Percentiles rank a stretch among this genome's conserved stretches.
phyloP scores from a whole-genome alignment of 164 flowering plant genomes.

The Buxus sempervirens region DNA sequence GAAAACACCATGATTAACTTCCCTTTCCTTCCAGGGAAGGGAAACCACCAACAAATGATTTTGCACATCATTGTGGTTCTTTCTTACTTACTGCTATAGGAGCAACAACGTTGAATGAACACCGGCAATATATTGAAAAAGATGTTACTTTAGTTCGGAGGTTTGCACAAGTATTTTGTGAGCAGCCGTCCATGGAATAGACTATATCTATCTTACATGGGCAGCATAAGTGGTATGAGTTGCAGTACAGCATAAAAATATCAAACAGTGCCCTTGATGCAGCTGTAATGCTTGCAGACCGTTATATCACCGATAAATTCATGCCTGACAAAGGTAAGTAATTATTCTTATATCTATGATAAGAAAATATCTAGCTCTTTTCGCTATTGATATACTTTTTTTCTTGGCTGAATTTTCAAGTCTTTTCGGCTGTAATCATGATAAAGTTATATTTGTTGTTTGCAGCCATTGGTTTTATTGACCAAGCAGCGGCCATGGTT shows the following conservation, averaged over 20 bases:
- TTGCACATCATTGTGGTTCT: no score
- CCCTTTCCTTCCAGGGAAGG: no score
- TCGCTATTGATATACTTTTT: not conserved
- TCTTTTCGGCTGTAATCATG: not conserved
- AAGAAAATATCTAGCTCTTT: not conserved
- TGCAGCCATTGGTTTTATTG: conserved; percentile 95
- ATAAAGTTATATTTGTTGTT: not conserved
- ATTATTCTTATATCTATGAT: not conserved
- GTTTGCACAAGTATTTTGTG: conserved; percentile 91
- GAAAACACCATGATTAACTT: no score
- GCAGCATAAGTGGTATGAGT: conserved; percentile 82
- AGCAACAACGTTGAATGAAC: conserved; percentile 88
- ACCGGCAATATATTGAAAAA: conserved; percentile 90
- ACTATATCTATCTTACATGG: conserved; percentile 94
- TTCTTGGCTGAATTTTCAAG: not conserved
- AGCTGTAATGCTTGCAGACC: conserved; percentile 85
- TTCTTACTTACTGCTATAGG: no score
- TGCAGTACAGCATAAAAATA: conserved; percentile 94
- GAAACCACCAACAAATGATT: no score
- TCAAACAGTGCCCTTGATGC: conserved; percentile 91
- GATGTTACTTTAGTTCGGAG: conserved; percentile 94
- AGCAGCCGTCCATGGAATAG: conserved; percentile 89
- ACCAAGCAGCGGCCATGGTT: conserved; percentile 97
- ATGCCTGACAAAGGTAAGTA: conserved; percentile 90
- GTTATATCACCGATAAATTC: conserved; percentile 88